phyloP scores from a whole-genome alignment of 495 filamentous ascomycete genomes.

The Trichoderma orchidacearum region DNA sequence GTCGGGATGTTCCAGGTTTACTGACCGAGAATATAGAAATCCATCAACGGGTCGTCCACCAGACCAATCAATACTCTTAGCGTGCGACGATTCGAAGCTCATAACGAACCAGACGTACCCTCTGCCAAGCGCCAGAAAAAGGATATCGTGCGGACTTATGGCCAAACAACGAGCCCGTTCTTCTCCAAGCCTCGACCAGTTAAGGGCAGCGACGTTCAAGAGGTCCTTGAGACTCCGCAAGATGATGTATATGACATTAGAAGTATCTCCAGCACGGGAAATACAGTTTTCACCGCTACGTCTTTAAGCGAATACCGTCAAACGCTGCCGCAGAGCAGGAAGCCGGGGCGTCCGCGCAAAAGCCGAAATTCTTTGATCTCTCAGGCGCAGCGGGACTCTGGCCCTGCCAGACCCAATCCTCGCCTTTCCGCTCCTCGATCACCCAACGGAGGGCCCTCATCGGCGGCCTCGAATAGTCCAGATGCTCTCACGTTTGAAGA shows the following conservation, averaged over 20 bases:
- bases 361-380: background rate
- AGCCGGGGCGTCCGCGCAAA: background rate
- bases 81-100: background rate
- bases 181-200: background rate
- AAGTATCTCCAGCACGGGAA: background rate
- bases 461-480: background rate
- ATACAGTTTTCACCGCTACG: no score
- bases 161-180: background rate
- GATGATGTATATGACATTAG: background rate
- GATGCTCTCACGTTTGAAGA: background rate
- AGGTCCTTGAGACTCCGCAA: background rate
- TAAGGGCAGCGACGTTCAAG: background rate
- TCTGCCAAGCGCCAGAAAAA: background rate
- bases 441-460: background rate
- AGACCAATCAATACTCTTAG: background rate
- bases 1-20: background rate
- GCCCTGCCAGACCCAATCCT: no score
- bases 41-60: background rate
- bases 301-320: background rate
- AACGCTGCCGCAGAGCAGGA: background rate
- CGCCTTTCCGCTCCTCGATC: background rate
- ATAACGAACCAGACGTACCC: background rate
- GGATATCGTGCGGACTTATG: background rate
- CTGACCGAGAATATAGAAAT: background rate
- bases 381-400: background rate